These are phyloP conservation scores for Orbilia ellipsospora DNA, from an alignment of 2,329 filamentous ascomycete species.

Conservation along the genomic window DNA sequence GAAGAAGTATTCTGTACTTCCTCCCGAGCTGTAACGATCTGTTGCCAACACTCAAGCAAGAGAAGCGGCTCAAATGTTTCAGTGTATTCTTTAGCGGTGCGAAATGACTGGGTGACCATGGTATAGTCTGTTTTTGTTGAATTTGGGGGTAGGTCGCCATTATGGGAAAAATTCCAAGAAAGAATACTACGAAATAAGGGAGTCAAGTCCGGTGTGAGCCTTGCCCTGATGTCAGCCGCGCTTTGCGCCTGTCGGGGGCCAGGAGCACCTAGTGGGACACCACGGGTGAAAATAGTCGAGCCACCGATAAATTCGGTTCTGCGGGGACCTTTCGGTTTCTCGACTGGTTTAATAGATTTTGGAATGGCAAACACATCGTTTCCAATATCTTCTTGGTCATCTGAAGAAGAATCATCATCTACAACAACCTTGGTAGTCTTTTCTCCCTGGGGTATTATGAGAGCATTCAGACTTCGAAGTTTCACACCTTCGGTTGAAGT, in stretches of 20 bases:
- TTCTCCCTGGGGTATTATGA: conserved; percentile 44
- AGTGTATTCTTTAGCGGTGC: conserved; percentile 81
- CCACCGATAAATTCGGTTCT: conserved; percentile 73
- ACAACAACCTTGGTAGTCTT: conserved; percentile 22
- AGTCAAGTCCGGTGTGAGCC: conserved; percentile 88
- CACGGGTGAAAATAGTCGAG: conserved; percentile 63
- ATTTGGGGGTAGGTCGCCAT: conserved; percentile 83
- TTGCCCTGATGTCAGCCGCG: conserved; percentile 88
- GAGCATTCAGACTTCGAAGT: conserved; percentile 40
- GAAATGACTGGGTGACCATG: conserved; percentile 80
- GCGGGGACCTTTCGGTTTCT: conserved; percentile 68
- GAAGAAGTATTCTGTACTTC: conserved; percentile 78
- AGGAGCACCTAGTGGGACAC: conserved; percentile 58
- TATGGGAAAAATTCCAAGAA: conserved; percentile 93
- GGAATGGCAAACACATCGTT: conserved; percentile 65
- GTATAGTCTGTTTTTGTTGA: conserved; percentile 76
- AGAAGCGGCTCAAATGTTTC: conserved; percentile 89
- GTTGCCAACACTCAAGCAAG: conserved; percentile 93
- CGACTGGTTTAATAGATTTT: conserved; percentile 60
- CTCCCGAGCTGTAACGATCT: conserved; percentile 88
- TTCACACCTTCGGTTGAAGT: conserved; percentile 50
- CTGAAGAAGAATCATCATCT: conserved; percentile 57
- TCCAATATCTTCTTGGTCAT: conserved; percentile 67
- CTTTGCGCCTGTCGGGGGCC: conserved; percentile 58
- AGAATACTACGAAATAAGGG: conserved; percentile 86